Evolutionary conservation across 306 rosid genomes (phyloP).

Genomic region (Astragalus membranaceus): DNA sequence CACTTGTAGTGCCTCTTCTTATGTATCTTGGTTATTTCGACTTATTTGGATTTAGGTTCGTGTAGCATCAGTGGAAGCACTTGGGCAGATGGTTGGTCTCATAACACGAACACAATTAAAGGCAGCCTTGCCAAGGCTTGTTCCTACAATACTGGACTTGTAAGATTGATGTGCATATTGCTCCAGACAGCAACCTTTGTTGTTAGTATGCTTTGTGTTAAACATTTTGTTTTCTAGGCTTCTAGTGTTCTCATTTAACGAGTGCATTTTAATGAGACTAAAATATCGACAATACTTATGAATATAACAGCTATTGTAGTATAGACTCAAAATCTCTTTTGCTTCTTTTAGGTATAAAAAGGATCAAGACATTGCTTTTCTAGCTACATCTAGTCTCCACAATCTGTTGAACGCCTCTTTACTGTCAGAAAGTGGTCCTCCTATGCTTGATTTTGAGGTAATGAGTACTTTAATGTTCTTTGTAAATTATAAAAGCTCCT

Average conservation of each 20-base stretch:
- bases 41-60: slow-evolving; percentile 51
- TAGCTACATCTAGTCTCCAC: slow-evolving; percentile 87
- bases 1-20: slow-evolving; percentile 11
- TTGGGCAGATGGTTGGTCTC: slow-evolving; percentile 94
- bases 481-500: slow-evolving; percentile 4
- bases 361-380: slow-evolving; percentile 72
- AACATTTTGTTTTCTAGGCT: slow-evolving; percentile 9
- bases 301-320: background rate
- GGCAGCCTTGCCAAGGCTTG: slow-evolving; percentile 81
- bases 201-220: background rate
- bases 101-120: slow-evolving; percentile 75
- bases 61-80: slow-evolving; percentile 77
- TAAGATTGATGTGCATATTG: slow-evolving; percentile 38
- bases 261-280: background rate
- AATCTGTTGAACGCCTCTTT: slow-evolving; percentile 73
- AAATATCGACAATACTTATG: slow-evolving; percentile 9
- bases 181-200: slow-evolving; percentile 7
- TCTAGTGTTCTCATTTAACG: background rate
- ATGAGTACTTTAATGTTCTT: slow-evolving; percentile 14
- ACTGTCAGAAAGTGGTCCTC: slow-evolving; percentile 89
- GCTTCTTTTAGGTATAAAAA: slow-evolving; percentile 63
- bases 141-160: slow-evolving; percentile 93
- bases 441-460: slow-evolving; percentile 98
- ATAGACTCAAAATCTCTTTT: slow-evolving; percentile 18
- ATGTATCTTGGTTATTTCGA: slow-evolving; percentile 13